Base-by-base conservation (phyloP, 768 basidiomycete species). In the Mycena chlorophos region DNA sequence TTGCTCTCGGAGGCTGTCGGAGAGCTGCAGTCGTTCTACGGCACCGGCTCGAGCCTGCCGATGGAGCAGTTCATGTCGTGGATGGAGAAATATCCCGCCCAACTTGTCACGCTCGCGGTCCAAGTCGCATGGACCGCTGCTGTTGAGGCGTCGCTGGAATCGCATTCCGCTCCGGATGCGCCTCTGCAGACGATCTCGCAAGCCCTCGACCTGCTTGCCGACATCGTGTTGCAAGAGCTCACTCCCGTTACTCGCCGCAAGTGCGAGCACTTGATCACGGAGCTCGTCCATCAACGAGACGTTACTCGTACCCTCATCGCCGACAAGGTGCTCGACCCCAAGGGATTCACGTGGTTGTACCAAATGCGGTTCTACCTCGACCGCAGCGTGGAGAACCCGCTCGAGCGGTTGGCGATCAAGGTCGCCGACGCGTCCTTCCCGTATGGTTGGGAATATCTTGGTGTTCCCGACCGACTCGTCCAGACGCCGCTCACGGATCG, bases 361-460 rank as follows among this genome's bases (percentile, higher is more conserved):
- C 94, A 98, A 67, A 98, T 99, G 97, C 90, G 97, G 8, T 99
- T 94, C 76, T 98, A 98, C 69, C 81, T 97, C 29, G 88, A 95
- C 65, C 76, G 78, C 16, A 66, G 75, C 0, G 68, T 80, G n/a
- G 82, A 86, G 42, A 87, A 89, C 57, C 88, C 94, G 2, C 75
- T 97, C 42, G 87, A 95, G 34, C 78, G 92, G 29, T 77, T 98
- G 34, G 73, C 80, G 17, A 89, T 98, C 61, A 84, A 82, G 56
- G 88, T 89, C 54, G 97, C 97, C 17, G 91, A 96, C 72, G 94
- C 95, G 3, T 78, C 80, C 2, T 98, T 98, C 82, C 88, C 90
- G 4, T 98, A 99, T 65, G 97, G 97, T 17, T 99, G 93, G 93
- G 97, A 99, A 70, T 99, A 99, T 69, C 82, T 99, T 20, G 97